phyloP scores from a whole-genome alignment of 371 early-diverging fungal species.

The Rhizopus delemar region DNA sequence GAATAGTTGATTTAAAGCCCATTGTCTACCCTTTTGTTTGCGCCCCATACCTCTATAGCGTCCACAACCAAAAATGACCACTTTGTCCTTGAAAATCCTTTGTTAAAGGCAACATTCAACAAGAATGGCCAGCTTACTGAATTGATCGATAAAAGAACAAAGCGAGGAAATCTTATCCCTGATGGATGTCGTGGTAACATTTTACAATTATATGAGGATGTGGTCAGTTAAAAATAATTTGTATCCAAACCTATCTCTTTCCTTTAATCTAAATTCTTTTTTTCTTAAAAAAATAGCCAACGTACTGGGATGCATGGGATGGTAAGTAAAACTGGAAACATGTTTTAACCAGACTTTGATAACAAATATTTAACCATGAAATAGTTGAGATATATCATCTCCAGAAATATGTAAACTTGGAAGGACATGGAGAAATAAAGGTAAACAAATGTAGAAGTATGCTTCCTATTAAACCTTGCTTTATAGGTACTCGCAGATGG shows the following conservation, averaged over 20 bases:
- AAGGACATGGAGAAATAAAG: slow-evolving; percentile 27
- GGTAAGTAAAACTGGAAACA: slow-evolving; percentile 17
- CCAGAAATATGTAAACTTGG: slow-evolving; percentile 37
- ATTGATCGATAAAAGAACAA: slow-evolving; percentile 58
- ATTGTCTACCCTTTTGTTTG: not conserved
- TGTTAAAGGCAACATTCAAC: slow-evolving; percentile 70
- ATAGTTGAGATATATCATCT: slow-evolving; percentile 52
- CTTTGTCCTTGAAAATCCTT: slow-evolving; percentile 72
- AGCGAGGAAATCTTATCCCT: slow-evolving; percentile 74
- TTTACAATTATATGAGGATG: slow-evolving; percentile 85
- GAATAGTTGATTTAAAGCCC: too few species aligned
- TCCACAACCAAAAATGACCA: slow-evolving; percentile 32
- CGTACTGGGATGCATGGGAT: slow-evolving; percentile 82
- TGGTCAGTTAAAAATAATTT: slow-evolving; percentile 39
- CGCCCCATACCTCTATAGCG: slow-evolving; percentile 21
- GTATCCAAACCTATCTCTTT: not conserved
- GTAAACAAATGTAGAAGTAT: not conserved
- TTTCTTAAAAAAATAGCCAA: slow-evolving; percentile 40
- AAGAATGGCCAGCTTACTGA: slow-evolving; percentile 68
- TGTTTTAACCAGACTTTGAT: not conserved
- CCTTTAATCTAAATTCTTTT: not conserved
- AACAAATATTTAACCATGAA: not conserved
- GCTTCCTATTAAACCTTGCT: not conserved
- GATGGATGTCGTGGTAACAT: slow-evolving; percentile 72
- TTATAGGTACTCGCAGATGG: slow-evolving; percentile 35